Base-by-base conservation (phyloP, 73 alveolate genomes). In the Blepharisma stoltei region DNA sequence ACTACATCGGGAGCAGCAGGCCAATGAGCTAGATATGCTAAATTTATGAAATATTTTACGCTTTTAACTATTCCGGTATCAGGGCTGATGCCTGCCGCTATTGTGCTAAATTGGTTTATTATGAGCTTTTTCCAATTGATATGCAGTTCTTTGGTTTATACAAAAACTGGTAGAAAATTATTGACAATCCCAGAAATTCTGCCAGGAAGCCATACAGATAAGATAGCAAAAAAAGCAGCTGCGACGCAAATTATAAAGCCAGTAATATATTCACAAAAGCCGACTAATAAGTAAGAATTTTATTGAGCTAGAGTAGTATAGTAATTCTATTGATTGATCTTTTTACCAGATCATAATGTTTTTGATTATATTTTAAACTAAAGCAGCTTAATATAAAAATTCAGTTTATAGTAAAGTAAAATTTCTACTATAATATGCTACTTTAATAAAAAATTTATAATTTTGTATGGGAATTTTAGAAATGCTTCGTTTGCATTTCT, bases 81-180 rank as follows among this genome's bases (percentile, higher is more conserved):
- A 89, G 87, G 84, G 81, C 87, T 91, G 32, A 90, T 92, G 86
- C 98, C 98, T n/a, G 88, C 95, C 27, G 94, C 96, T 6, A 79
- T 92, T 49, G 92, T 89, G 66, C 49, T 92, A 6, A 89, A 92
- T 84, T 92, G 98, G 96, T 81, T 84, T 55, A 70, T 88, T 6
- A 71, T 90, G 18, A 84, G 94, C 0, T 25, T 83, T 11, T 76
- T 84, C 60, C 91, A 92, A 20, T 65, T 92, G 67, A 54, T 78
- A 7, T 78, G 90, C 18, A 65, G 84, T 38, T 82, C 88, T 18
- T 27, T 85, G 37, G 76, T 88, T 1, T 83, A 93, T 71, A 70
- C 71, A 43, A 70, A 44, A 21, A 49, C 43, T 7, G 77, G 91
- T 47, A 88, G 92, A 82, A 76, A 87, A 48, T 8, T 77, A 7